Percentiles rank a stretch among this genome's conserved stretches.
These are phyloP conservation scores for Melanomma pulvis-pyrius DNA, from an alignment of 495 filamentous ascomycete species.

Conservation along the genomic window DNA sequence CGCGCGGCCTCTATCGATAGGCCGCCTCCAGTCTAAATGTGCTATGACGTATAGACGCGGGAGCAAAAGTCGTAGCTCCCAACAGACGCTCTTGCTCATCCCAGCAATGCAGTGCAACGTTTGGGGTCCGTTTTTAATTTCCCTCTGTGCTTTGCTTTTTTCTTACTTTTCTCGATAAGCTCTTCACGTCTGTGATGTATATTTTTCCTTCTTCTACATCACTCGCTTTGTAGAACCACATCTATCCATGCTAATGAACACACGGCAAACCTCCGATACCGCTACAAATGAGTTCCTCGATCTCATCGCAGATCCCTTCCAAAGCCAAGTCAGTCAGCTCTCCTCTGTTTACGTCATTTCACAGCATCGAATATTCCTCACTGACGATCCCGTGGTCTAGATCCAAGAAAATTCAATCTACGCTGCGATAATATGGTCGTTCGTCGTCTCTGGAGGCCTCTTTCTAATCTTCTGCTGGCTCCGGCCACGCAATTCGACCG, in stretches of 20 bases:
- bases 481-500: slow-evolving; percentile 16
- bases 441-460: too few relatives aligned
- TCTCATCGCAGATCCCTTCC: slow-evolving; percentile 34
- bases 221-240: slow-evolving; percentile 6
- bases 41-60: too few relatives aligned
- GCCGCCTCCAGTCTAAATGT: too few relatives aligned
- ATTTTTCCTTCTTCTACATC: slow-evolving; percentile 2
- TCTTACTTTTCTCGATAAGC: not conserved
- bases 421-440: slow-evolving; percentile 18
- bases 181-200: too few relatives aligned
- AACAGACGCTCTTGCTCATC: too few relatives aligned
- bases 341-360: not conserved
- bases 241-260: not conserved
- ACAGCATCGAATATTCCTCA: not conserved
- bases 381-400: slow-evolving; percentile 5
- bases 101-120: too few relatives aligned
- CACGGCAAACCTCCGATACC: not conserved
- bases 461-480: slow-evolving; percentile 30
- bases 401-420: slow-evolving; percentile 23
- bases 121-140: too few relatives aligned
- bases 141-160: not conserved
- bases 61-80: too few relatives aligned
- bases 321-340: slow-evolving; percentile 22
- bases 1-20: too few relatives aligned
- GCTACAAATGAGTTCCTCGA: slow-evolving; percentile 29